phyloP scores from a whole-genome alignment of 1,284 basidiomycete genomes.

The Ceraceosorus guamensis region DNA sequence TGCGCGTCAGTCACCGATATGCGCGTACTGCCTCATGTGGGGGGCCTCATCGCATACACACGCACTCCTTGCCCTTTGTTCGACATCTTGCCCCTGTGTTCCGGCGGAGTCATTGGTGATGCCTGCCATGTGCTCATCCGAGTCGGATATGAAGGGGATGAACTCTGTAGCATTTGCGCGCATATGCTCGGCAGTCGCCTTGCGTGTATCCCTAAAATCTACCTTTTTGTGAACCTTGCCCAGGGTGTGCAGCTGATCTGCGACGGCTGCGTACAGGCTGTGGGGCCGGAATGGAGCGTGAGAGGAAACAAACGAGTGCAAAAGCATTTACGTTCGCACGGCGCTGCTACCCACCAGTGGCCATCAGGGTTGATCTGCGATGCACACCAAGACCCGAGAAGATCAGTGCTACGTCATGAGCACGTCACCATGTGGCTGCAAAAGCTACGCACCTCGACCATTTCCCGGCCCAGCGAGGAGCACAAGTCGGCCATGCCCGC shows the following conservation, averaged over 20 bases:
- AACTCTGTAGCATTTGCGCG: conserved; percentile 79
- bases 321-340: too few relatives aligned
- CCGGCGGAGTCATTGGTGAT: conserved; percentile 66
- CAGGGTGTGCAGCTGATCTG: conserved; percentile 59
- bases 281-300: too few relatives aligned
- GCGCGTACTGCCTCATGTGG: neutral
- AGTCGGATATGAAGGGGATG: conserved; percentile 75
- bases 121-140: conserved; percentile 51
- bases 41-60: neutral
- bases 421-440: neutral
- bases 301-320: too few relatives aligned
- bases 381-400: neutral
- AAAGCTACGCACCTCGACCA: conserved; percentile 2
- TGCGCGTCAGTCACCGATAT: neutral
- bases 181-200: conserved; percentile 74
- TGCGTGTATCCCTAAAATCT: conserved; percentile 54
- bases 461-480: conserved; percentile 17
- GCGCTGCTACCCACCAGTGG: conserved; percentile 58
- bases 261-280: conserved; percentile 76
- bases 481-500: conserved; percentile 30
- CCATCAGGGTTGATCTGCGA: conserved; percentile 81
- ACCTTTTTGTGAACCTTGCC: conserved; percentile 3
- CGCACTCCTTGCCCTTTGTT: conserved; percentile 65
- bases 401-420: neutral
- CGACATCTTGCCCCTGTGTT: conserved; percentile 53